Evolutionary conservation across 164 flowering plant genomes (phyloP).

Genomic region (Platanus orientalis): DNA sequence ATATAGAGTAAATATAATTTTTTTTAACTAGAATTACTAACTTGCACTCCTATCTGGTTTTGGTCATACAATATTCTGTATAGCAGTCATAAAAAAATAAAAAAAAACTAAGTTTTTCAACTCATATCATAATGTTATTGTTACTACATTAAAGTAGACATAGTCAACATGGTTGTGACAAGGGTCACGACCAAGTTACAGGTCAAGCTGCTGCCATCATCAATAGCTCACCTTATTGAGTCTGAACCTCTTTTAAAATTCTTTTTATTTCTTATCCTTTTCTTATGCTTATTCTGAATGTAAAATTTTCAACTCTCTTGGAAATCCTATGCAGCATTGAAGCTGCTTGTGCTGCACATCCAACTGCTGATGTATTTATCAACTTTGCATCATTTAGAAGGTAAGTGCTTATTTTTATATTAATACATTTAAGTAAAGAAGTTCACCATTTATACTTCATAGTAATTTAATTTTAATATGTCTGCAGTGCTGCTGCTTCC

Average conservation of each 20-base stretch:
- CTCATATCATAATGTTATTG: too few species aligned
- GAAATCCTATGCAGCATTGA: conserved; percentile 58
- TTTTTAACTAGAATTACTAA: too few species aligned
- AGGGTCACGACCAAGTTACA: background rate
- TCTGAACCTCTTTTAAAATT: too few species aligned
- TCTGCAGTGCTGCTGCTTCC: conserved; percentile 91
- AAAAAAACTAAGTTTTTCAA: too few species aligned
- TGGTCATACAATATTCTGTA: too few species aligned
- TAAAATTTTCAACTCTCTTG: conserved; percentile 1
- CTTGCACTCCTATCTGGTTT: too few species aligned
- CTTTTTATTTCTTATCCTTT: background rate
- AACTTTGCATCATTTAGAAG: conserved; percentile 97
- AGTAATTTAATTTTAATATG: conserved; percentile 8
- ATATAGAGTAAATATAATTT: too few species aligned
- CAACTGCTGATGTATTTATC: conserved; percentile 97
- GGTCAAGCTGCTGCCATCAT: background rate
- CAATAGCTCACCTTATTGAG: background rate
- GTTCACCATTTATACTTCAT: background rate
- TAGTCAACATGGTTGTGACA: background rate
- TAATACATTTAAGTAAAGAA: background rate
- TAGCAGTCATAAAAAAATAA: too few species aligned
- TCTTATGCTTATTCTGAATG: background rate
- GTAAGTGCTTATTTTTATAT: conserved; percentile 28
- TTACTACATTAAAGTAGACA: too few species aligned
- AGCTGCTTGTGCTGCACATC: conserved; percentile 92